Evolutionary conservation across 1,284 basidiomycete genomes (phyloP), one percentile per base, ranked within the genome.

Genomic region (Ceratobasidium sp.): DNA sequence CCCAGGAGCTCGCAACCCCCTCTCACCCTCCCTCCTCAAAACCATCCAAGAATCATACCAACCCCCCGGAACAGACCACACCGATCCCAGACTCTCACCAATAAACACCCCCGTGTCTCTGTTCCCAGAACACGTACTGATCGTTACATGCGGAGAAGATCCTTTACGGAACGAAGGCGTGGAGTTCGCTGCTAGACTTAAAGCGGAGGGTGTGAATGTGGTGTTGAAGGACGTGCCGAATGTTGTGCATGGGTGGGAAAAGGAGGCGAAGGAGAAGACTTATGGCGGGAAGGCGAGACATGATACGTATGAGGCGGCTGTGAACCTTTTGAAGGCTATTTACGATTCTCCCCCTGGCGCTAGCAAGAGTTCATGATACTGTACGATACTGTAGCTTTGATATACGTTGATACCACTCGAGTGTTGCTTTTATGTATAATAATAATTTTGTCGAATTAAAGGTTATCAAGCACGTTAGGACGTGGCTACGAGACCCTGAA

Each of bases 51-150:
- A 47, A 9, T 41, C 36, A 15, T 71, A 71, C 27, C 15, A 24
- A 8, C 66, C 66, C 6, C 53, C 66, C 0, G 54, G 44, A 41
- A 71, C 53, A 33, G 54, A 71, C 29, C 41, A 24, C 15, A 11
- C n/a, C 22, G 65, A 67, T 41, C 65, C 65, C 8, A 31, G 65
- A 15, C 33, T 67, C 9, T 67, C 65, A 6, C 65, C 65, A 11
- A 56, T 51, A n/a, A 56, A 41, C 27, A 36, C 36, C 33, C 65
- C 65, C 27, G 27, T 56, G 29, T 54, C 65, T 1, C 36, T 19
- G 9, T 51, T 67, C 22, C 65, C 65, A 31, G 51, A 56, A 7
- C 50, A 67, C 24, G 36, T 67, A 31, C 56, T 67, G 22, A 36
- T 67, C 33, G 31, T 51, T 8, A 24, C 36, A 19, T 67, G 65